Base-by-base conservation (phyloP, 1,284 basidiomycete genomes). In the Sporisorium scitamineum region DNA sequence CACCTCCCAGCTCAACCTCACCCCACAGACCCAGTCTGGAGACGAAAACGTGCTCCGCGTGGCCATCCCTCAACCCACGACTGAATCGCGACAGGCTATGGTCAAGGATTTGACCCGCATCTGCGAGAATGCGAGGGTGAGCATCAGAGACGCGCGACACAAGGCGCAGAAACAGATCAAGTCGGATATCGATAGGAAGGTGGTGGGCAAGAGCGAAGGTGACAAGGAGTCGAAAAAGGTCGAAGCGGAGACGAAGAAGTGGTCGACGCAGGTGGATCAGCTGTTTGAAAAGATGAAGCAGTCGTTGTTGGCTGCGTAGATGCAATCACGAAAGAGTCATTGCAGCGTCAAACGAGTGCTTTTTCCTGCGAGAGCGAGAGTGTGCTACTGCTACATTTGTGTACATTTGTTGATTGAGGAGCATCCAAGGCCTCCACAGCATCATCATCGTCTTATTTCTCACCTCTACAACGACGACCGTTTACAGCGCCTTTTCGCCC, bases 101-200 rank as follows among this genome's bases (percentile, higher is more conserved):
- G 66, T 78, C 50, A 82, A 84, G 32, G 80, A 83, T 32, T 62
- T 82, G 11, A 70, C 75, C n/a, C 45, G 65, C 11, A 80, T 84
- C 57, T 82, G 83, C 66, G 84, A 85, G 54, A 82, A 84, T 37
- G 83, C 83, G 1, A 71, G 78, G 34, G 77, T 80, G 20, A 78
- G 77, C 22, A 78, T 85, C 39, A 56, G 84, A 22, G 57, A 70
- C 29, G 81, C 77, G 27, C 52, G 84, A 11, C 84, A 85, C 54
- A 55, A 58, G 13, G 84, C 76, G 11, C 82, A 80, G 61, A 85
- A 85, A 65, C 80, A 83, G 55, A 76, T 85, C 67, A 81, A 80
- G 63, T 61, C 61, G 22, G 84, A 85, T 63, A 67, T 77, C 37
- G 78, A 84, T 41, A 14, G 56, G 34, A 84, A 84, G 47, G 63